A percentile compares a stretch with the other conserved stretches of the same genome.
phyloP scores from a whole-genome alignment of 495 filamentous ascomycete species.

The Chaetomium cochliodes region DNA sequence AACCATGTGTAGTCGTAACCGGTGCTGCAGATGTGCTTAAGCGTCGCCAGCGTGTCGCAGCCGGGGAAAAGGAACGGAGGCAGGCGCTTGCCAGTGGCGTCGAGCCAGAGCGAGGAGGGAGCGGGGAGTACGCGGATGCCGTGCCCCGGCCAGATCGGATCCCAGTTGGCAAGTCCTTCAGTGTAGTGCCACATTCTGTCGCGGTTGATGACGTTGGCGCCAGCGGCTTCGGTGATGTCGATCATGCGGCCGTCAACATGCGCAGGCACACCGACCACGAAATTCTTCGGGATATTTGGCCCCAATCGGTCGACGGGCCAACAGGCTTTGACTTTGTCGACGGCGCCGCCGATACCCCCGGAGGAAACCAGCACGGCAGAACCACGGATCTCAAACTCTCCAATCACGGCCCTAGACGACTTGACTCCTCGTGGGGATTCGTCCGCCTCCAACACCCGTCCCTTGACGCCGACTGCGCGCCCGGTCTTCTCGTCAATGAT shows the following conservation, averaged over 20 bases:
- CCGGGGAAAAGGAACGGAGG: slow-evolving; percentile 51
- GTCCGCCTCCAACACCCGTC: slow-evolving; percentile 47
- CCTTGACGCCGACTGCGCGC: slow-evolving; percentile 47
- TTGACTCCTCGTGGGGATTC: slow-evolving; percentile 44
- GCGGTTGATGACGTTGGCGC: slow-evolving; percentile 50
- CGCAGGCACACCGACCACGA: slow-evolving; percentile 53
- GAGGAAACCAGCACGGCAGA: slow-evolving; percentile 46
- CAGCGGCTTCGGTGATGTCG: slow-evolving; percentile 46
- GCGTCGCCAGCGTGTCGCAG: slow-evolving; percentile 50
- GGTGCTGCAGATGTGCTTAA: slow-evolving; percentile 53
- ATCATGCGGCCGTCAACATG: slow-evolving; percentile 56
- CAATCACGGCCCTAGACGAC: slow-evolving; percentile 41
- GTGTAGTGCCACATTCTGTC: slow-evolving; percentile 59
- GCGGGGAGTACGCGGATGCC: slow-evolving; percentile 53
- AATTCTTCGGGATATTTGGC: slow-evolving; percentile 45
- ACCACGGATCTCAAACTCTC: slow-evolving; percentile 47
- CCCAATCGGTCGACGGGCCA: slow-evolving; percentile 52
- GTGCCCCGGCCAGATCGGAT: slow-evolving; percentile 53
- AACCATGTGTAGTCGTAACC: slow-evolving; percentile 58
- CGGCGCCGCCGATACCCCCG: slow-evolving; percentile 52
- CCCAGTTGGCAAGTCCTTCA: slow-evolving; percentile 53
- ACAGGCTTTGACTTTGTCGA: slow-evolving; percentile 49
- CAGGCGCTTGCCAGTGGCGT: slow-evolving; percentile 51
- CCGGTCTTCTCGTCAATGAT: slow-evolving; percentile 46
- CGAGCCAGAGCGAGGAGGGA: slow-evolving; percentile 54